These are phyloP conservation scores for Pseudogymnoascus sp. DNA, from an alignment of 2,329 filamentous ascomycete species.

Conservation along the genomic window DNA sequence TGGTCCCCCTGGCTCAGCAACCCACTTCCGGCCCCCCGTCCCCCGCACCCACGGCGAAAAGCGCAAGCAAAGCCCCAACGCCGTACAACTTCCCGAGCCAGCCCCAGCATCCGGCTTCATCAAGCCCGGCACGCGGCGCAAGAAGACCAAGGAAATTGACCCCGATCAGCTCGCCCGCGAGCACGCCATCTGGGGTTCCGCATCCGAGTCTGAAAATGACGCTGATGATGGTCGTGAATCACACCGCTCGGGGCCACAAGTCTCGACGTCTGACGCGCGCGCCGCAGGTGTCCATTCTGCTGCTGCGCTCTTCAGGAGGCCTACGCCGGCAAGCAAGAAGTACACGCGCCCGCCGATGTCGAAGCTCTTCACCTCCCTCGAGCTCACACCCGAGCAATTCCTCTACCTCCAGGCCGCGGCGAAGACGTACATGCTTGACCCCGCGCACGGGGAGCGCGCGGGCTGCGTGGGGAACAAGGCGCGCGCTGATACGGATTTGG, in stretches of 20 bases:
- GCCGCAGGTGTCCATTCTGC: slow-evolving; percentile 25
- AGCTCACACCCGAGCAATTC: slow-evolving; percentile 25
- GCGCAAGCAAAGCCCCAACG: slow-evolving; percentile 10
- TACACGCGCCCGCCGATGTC: slow-evolving; percentile 27
- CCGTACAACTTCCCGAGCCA: slow-evolving; percentile 12
- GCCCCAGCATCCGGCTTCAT: slow-evolving; percentile 10
- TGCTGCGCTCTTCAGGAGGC: slow-evolving; percentile 24
- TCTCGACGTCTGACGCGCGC: slow-evolving; percentile 20
- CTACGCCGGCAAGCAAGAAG: slow-evolving; percentile 25
- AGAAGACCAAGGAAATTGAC: slow-evolving; percentile 8
- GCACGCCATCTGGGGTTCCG: slow-evolving; percentile 24
- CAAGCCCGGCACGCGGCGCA: slow-evolving; percentile 13
- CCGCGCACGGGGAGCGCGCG: slow-evolving; percentile 24
- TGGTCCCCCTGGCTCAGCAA: background rate
- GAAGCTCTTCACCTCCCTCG: slow-evolving; percentile 24
- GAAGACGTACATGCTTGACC: slow-evolving; percentile 29
- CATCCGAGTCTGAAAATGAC: slow-evolving; percentile 16
- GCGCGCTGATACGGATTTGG: slow-evolving; percentile 23
- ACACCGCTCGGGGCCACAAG: slow-evolving; percentile 11
- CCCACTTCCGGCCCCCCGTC: background rate
- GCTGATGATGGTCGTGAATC: slow-evolving; percentile 15
- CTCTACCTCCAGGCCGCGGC: slow-evolving; percentile 26
- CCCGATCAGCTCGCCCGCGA: slow-evolving; percentile 20
- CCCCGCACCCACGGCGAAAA: slow-evolving; percentile 4
- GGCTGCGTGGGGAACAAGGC: slow-evolving; percentile 23